Evolutionary conservation across 805 yeast species (phyloP), one percentile per base, ranked within the genome.

Genomic region (Candida ovalis): DNA sequence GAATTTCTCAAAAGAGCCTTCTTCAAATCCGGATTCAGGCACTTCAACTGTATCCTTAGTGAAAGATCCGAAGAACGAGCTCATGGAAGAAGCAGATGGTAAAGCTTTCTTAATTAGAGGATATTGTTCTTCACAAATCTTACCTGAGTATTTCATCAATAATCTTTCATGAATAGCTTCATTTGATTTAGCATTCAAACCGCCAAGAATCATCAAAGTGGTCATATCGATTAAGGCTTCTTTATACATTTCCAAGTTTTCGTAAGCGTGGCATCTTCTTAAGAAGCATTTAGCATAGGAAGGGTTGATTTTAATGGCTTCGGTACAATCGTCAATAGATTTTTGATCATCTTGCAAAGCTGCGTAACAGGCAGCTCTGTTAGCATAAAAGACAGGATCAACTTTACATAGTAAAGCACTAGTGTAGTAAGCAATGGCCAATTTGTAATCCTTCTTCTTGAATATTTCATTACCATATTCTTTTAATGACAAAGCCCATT

Each of bases 311-410:
- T 82, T 77, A 60, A 94, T 77, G 25, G 98, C 99, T 52, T 77
- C 78, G 19, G 96, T 81, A 48, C 97, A 86, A 67, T 90, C 97
- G 57, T 82, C 87, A 54, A 94, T 77, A 42, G 91, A 96, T 65
- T 89, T 84, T 59, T 88, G 89, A 64, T 81, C 82, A 53, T 90
- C 80, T 54, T 82, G 80, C 56, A 88, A 73, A 8, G 95, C 88
- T 44, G 91, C 86, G 71, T 87, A 87, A 70, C 97, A 92, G 17
- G 99, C 99, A 25, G 98, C 90, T 70, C 97, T 83, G 75, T 94
- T 94, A 52, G 97, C 89, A 72, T 84, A 92, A 72, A 79, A 94
- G 32, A 91, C 86, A 4, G 97, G 90, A 68, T 94, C 97, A 57
- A 76, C 69, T 64, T 85, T 84, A 62, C 88, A 75, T 46, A 74